These are phyloP conservation scores for Venustampulla echinocandica DNA, from an alignment of 495 filamentous ascomycete genomes.

Conservation along the genomic window DNA sequence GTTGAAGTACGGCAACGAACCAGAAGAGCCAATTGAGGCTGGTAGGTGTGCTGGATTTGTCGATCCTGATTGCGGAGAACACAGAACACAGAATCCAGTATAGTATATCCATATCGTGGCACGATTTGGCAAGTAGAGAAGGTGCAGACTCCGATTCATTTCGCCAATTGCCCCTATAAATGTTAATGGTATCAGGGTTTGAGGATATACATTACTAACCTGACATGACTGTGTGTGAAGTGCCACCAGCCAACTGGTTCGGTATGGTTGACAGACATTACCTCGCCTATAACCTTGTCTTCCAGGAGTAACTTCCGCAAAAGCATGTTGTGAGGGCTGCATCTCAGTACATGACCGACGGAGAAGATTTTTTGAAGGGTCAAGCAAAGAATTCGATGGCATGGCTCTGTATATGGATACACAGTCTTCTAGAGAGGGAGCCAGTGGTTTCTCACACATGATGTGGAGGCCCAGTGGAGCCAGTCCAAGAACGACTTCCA, in stretches of 20 bases:
- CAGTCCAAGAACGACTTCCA: conserved; percentile 59
- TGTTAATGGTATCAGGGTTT: background rate
- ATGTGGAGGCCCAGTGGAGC: conserved; percentile 64
- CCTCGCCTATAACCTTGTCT: conserved; percentile 65
- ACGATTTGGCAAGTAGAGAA: conserved; percentile 80
- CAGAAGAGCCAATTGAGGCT: conserved; percentile 58
- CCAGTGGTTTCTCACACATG: conserved; percentile 91
- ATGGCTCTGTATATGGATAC: conserved; percentile 55
- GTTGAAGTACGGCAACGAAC: conserved; percentile 62
- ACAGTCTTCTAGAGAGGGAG: conserved; percentile 65
- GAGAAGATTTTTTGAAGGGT: conserved; percentile 48
- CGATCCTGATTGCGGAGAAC: conserved; percentile 23
- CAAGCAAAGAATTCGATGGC: background rate
- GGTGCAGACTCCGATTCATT: conserved; percentile 58
- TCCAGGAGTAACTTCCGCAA: conserved; percentile 65
- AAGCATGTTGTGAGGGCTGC: conserved; percentile 79
- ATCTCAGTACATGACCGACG: conserved; percentile 70
- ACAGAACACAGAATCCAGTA: conserved; percentile 75
- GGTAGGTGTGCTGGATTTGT: conserved; percentile 63
- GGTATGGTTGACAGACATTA: conserved; percentile 74
- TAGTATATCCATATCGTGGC: conserved; percentile 83
- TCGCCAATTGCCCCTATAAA: conserved; percentile 74
- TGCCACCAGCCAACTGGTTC: conserved; percentile 95
- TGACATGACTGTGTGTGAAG: conserved; percentile 83
- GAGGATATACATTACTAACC: conserved; percentile 27